Base-by-base conservation (phyloP, 116 monocot species). In the Phalaenopsis hybrid region DNA sequence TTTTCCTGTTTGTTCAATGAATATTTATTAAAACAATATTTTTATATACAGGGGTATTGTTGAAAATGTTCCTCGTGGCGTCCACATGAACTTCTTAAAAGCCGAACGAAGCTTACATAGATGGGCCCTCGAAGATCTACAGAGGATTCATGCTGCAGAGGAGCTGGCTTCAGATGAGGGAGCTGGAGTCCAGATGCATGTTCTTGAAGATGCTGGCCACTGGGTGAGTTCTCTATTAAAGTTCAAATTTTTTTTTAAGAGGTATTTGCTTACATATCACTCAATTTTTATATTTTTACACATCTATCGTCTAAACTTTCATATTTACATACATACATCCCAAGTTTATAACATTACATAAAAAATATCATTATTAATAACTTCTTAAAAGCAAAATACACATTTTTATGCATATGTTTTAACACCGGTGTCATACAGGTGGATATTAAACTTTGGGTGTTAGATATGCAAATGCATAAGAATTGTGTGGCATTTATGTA, bases 131-230 rank as follows among this genome's bases (percentile, higher is more conserved):
- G 94, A 96, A 86, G 96, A 96, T 88, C 83, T 96, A 46, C 92
- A 96, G 70, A 86, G 96, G 52, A 96, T 96, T 80, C 90, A 96
- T 86, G 88, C 94, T 44, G 96, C 96, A 10, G 96, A 96, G 78
- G 92, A 96, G 82, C 74, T 89, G 81, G 96, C 93, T 79, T 84
- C 87, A 55, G 90, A 96, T 61, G 94, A 93, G 83, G 93, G 89
- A 65, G 96, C 92, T 74, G 93, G 96, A 13, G 96, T 96, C 68
- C 80, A 96, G 84, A 96, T 96, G 96, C 96, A 96, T 77, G 85
- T 96, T 69, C 94, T 96, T 65, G 90, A 96, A 89, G 96, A 96
- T 89, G 93, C 96, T 57, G 96, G 96, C n/a, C 94, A 96, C 80
- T 96, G 96, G 96, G 96, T 96, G 88, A 21, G 81, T 77, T 73